Evolutionary conservation across 768 basidiomycete genomes (phyloP).

Genomic region (Auricularia sp.): DNA sequence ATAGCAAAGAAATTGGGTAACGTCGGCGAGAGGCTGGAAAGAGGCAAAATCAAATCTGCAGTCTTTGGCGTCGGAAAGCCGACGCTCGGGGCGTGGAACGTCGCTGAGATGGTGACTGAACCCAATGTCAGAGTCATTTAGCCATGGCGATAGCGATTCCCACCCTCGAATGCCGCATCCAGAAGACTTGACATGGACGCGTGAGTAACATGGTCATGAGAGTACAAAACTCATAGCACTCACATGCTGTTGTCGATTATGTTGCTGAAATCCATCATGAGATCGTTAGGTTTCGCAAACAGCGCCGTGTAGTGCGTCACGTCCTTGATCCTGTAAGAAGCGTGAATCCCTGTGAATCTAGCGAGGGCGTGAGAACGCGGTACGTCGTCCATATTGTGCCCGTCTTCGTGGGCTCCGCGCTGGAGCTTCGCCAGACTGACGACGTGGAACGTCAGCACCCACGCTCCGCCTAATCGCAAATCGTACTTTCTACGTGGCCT

Average conservation of each 20-base stretch:
- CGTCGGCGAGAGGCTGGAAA: not conserved
- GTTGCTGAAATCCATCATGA: slow-evolving; percentile 2
- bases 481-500: not conserved
- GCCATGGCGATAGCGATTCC: not conserved
- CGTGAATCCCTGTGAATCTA: not conserved
- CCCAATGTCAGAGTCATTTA: not conserved
- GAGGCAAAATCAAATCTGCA: not conserved
- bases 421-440: not conserved
- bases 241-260: not conserved
- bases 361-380: not conserved
- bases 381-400: not conserved
- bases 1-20: not conserved
- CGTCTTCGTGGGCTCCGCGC: not conserved
- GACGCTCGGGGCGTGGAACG: not conserved
- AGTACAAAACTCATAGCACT: not conserved
- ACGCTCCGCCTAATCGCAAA: not conserved
- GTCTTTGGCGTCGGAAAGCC: not conserved
- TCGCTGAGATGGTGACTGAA: not conserved
- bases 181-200: not conserved
- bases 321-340: not conserved
- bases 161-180: not conserved
- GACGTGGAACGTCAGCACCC: not conserved
- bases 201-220: too few species aligned
- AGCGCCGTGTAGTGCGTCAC: not conserved
- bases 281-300: not conserved